These are phyloP conservation scores for Chionographis japonica DNA, from an alignment of 106 monocot genomes.

Conservation along the genomic window DNA sequence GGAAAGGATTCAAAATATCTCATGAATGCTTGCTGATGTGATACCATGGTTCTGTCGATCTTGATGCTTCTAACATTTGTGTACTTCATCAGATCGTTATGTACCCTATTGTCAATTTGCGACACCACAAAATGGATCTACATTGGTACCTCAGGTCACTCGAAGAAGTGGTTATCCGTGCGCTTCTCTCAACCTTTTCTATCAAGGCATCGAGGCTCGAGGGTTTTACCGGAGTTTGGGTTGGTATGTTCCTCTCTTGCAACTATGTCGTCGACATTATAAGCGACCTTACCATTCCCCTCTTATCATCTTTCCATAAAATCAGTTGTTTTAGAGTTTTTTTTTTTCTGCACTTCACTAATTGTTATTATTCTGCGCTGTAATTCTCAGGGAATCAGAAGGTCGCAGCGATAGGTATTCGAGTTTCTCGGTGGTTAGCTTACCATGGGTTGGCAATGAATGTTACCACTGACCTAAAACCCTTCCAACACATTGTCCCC, in stretches of 20 bases:
- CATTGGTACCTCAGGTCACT: conserved; percentile 93
- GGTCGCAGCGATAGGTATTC: conserved; percentile 43
- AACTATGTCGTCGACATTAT: background rate
- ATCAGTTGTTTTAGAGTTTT: too few species aligned
- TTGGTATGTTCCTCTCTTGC: conserved; percentile 30
- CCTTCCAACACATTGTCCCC: conserved; percentile 53
- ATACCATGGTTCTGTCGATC: background rate
- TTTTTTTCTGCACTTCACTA: too few species aligned
- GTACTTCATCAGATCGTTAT: conserved; percentile 65
- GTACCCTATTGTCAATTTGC: conserved; percentile 88
- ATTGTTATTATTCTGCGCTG: too few species aligned
- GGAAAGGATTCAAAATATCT: too few species aligned
- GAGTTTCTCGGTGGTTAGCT: conserved; percentile 38
- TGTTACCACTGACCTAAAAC: conserved; percentile 33
- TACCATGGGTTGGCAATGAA: conserved; percentile 46
- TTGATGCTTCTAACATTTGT: background rate
- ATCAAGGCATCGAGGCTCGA: conserved; percentile 51
- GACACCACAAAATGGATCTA: conserved; percentile 79
- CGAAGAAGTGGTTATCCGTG: conserved; percentile 82
- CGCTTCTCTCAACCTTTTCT: conserved; percentile 45
- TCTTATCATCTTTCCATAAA: too few species aligned
- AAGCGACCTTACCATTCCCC: too few species aligned
- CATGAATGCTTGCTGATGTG: background rate
- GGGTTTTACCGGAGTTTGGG: conserved; percentile 64
- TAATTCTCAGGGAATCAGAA: conserved; percentile 30